These are phyloP conservation scores for Gonium pectorale DNA, from an alignment of 139 green algal genomes.

Conservation along the genomic window DNA sequence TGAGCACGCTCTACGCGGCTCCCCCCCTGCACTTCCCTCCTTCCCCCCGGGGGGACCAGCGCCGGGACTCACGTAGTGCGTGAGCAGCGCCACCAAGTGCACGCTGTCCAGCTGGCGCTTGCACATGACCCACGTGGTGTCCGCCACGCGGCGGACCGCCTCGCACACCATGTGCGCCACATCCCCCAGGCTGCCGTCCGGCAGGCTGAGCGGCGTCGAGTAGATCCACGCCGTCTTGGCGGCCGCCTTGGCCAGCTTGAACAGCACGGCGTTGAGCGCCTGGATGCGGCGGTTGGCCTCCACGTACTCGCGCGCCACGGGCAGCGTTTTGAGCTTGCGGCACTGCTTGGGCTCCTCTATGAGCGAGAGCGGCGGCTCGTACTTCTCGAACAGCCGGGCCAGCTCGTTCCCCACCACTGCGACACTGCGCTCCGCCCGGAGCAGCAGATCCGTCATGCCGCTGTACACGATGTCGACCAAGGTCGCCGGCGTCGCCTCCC, in stretches of 20 bases:
- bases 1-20: no score
- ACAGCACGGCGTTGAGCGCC: constrained; percentile 38
- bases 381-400: constrained; percentile 19
- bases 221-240: constrained; percentile 48
- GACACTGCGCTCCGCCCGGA: constrained; percentile 18
- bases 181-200: constrained; percentile 21
- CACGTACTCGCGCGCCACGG: constrained; percentile 35
- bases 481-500: constrained; percentile 9
- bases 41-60: no score
- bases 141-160: constrained; percentile 29
- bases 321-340: constrained; percentile 40
- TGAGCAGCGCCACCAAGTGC: constrained; percentile 43
- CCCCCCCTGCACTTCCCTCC: neutral
- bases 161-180: constrained; percentile 43
- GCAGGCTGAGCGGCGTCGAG: constrained; percentile 34
- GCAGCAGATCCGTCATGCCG: constrained; percentile 28
- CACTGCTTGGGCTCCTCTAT: constrained; percentile 41
- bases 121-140: constrained; percentile 41
- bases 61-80: constrained; percentile 28
- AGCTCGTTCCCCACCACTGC: constrained; percentile 45
- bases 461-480: constrained; percentile 28
- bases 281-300: constrained; percentile 41
- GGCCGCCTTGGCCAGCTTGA: constrained; percentile 41
- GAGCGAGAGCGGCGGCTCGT: constrained; percentile 41
- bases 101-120: constrained; percentile 40